phyloP scores from a whole-genome alignment of 352 stramenopile genomes.

The Pythium grandisporangium region DNA sequence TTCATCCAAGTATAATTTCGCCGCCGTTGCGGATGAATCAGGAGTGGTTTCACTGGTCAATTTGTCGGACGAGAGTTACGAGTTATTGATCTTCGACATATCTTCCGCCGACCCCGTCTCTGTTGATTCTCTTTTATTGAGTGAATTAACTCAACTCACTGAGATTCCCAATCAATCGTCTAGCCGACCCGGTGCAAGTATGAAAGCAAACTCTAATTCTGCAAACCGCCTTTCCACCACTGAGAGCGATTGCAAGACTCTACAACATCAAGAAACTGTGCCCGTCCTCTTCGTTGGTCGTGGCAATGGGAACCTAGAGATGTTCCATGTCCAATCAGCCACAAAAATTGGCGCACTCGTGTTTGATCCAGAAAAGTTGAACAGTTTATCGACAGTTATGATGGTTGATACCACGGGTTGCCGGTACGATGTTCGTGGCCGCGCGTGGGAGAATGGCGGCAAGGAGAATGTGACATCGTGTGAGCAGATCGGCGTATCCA shows the following conservation, averaged over 20 bases:
- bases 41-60: slow-evolving; percentile 57
- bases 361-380: slow-evolving; percentile 28
- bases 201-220: no score
- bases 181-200: background rate
- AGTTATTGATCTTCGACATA: slow-evolving; percentile 51
- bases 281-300: slow-evolving; percentile 62
- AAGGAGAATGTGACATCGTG: slow-evolving; percentile 3
- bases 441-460: no score
- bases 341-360: slow-evolving; percentile 60
- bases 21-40: slow-evolving; percentile 38
- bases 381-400: slow-evolving; percentile 44
- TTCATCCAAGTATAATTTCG: slow-evolving; percentile 35
- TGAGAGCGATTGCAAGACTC: slow-evolving; percentile 3
- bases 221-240: slow-evolving; percentile 5
- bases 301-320: slow-evolving; percentile 55
- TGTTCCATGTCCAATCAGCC: slow-evolving; percentile 61
- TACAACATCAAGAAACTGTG: slow-evolving; percentile 40
- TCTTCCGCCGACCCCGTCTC: slow-evolving; percentile 33
- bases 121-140: slow-evolving; percentile 56
- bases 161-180: slow-evolving; percentile 20
- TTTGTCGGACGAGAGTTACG: slow-evolving; percentile 32
- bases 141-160: slow-evolving; percentile 49
- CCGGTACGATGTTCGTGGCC: slow-evolving; percentile 27
- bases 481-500: background rate
- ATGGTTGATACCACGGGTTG: slow-evolving; percentile 46